Evolutionary conservation across 805 yeast genomes (phyloP), one percentile per base, ranked within the genome.

Genomic region (Saccharomycopsis olivae): DNA sequence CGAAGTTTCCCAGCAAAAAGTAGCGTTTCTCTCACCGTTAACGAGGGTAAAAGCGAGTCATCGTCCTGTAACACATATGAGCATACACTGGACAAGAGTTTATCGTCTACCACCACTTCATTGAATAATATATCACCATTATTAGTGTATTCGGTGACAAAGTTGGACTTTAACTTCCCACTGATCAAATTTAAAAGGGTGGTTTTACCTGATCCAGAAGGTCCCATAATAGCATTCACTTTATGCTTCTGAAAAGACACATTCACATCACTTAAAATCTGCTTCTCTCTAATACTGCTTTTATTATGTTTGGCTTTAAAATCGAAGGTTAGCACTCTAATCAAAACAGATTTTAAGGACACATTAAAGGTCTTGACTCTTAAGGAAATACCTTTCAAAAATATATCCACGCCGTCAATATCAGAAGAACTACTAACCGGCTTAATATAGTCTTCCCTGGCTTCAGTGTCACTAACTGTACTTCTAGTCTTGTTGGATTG

Each of bases 1-100:
- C 95, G 61, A 34, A 86, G 57, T 32, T 62, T 68, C 0, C 94
- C 94, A 24, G 87, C 86, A 58, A 66, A 82, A 41, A 65, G 64
- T 17, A 85, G 59, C 0, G 94, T 83, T 50, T 72, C 78, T 42
- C 70, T 57, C 33, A 72, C 78, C 21, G 77, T 68, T 16, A 67
- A 54, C 43, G 66, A 62, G 34, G 62, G 61, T 47, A 71, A 53
- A 47, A 71, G 77, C 23, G 71, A 57, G 57, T 85, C 95, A 61
- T 72, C 78, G 49, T 71, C 76, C 50, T 72, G 78, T 51, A 71
- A 77, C 39, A 71, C 78, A 50, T 70, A 36, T 77, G 56, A 72
- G 49, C 76, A 77, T 21, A 72, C 69, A 37, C 68, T 58, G 55
- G 77, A 66, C 48, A 65, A 66, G 53, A 73, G 71, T 3, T 77